Conservation (phyloP, 2,329 filamentous ascomycete genomes). For the Neopestalotiopsis sp. region DNA sequence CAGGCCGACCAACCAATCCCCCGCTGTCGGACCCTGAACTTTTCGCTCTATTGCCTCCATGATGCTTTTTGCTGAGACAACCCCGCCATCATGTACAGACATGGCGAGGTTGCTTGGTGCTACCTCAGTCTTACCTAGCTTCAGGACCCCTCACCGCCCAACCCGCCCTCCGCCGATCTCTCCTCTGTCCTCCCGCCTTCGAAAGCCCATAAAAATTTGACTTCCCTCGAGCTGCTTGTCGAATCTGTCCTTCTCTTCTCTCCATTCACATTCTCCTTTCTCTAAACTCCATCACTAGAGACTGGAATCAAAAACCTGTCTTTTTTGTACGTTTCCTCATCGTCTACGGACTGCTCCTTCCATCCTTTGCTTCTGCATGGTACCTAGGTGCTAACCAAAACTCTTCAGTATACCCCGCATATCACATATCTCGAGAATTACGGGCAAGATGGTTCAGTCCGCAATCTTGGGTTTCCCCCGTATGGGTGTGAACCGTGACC, state of each 20-base stretch:
- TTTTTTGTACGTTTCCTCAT: conserved; percentile 29
- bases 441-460: conserved; percentile 66
- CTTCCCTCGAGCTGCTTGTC: conserved; percentile 14
- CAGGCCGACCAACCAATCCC: conserved; percentile 11
- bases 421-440: conserved; percentile 30
- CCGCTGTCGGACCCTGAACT: conserved; percentile 31
- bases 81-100: conserved; percentile 24
- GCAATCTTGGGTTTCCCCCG: conserved; percentile 97
- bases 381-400: background rate
- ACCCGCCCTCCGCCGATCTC: conserved; percentile 22
- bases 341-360: background rate
- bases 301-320: conserved; percentile 33
- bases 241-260: conserved; percentile 23
- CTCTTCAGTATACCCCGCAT: conserved; percentile 12
- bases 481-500: conserved; percentile 97
- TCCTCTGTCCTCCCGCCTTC: conserved; percentile 7
- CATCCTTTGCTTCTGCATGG: background rate
- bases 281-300: conserved; percentile 22
- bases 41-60: conserved; percentile 23
- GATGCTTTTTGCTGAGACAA: conserved; percentile 19
- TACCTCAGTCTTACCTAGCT: conserved; percentile 2
- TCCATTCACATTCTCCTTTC: conserved; percentile 17
- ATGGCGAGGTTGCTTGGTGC: conserved; percentile 3
- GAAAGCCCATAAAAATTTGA: conserved; percentile 17
- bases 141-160: conserved; percentile 18